phyloP scores from a whole-genome alignment of 306 rosid species.

The Dicorynia guianensis region DNA sequence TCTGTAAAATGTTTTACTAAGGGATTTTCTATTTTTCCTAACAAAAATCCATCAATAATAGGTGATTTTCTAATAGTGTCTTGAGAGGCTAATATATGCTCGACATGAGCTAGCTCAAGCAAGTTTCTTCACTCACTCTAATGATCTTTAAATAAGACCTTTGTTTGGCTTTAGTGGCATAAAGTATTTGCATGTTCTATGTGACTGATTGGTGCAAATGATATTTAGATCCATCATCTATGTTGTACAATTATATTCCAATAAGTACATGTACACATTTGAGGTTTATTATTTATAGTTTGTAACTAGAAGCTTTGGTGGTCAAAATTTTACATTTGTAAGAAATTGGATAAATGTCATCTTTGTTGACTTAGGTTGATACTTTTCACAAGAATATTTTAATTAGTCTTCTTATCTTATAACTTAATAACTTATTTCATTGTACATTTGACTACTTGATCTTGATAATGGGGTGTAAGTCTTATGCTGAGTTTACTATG shows the following conservation, averaged over 20 bases:
- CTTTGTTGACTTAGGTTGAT: conserved; percentile 27
- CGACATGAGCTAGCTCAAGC: conserved; percentile 90
- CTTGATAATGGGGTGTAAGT: conserved; percentile 77
- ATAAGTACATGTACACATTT: conserved; percentile 16
- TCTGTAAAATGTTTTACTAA: no score
- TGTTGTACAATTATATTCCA: neutral
- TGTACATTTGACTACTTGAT: conserved; percentile 41
- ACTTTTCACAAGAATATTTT: conserved; percentile 26
- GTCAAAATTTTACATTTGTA: no score
- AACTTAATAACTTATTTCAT: conserved; percentile 21
- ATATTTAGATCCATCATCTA: conserved; percentile 8
- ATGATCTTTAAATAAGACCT: conserved; percentile 10
- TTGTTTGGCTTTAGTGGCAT: conserved; percentile 8
- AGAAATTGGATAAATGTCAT: conserved; percentile 32
- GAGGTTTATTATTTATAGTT: neutral
- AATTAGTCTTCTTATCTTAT: conserved; percentile 17
- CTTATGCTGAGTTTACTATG: conserved; percentile 75
- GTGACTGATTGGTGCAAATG: conserved; percentile 19
- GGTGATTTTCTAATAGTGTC: no score
- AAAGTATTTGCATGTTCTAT: neutral
- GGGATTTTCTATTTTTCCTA: no score
- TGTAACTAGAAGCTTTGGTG: conserved; percentile 18
- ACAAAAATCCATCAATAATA: no score
- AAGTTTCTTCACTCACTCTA: neutral
- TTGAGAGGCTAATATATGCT: conserved; percentile 74